phyloP scores from a whole-genome alignment of 345 rosid genomes.

The Murraya paniculata region DNA sequence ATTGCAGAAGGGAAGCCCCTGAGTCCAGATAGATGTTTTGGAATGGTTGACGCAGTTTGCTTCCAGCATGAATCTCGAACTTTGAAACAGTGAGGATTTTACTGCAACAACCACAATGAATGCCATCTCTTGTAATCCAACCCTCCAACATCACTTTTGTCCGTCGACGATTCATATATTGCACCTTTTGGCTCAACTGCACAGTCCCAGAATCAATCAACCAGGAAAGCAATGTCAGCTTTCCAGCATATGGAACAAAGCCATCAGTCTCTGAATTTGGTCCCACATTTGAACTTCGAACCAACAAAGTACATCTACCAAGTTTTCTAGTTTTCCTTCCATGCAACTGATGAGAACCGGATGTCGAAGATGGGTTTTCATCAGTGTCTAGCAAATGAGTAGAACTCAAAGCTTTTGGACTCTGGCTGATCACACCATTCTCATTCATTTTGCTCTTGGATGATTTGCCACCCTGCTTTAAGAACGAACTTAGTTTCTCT shows the following conservation, averaged over 20 bases:
- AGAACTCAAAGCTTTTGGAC: conserved; percentile 37
- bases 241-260: conserved; percentile 75
- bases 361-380: conserved; percentile 37
- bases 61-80: conserved; percentile 94
- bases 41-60: conserved; percentile 72
- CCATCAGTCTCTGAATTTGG: conserved; percentile 54
- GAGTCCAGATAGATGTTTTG: conserved; percentile 79
- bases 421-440: conserved; percentile 30
- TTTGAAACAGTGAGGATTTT: conserved; percentile 64
- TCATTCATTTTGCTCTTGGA: conserved; percentile 43
- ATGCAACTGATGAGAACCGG: conserved; percentile 43
- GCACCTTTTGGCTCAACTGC: conserved; percentile 67
- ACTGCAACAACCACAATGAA: conserved; percentile 90
- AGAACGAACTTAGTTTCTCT: conserved; percentile 66
- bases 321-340: conserved; percentile 75
- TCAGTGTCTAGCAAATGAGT: conserved; percentile 22
- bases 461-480: conserved; percentile 51
- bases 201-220: conserved; percentile 76
- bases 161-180: conserved; percentile 59
- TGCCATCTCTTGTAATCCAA: conserved; percentile 76
- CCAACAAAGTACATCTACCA: conserved; percentile 80
- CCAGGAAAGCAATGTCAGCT: conserved; percentile 84
- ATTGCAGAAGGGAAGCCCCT: conserved; percentile 79
- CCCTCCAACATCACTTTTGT: conserved; percentile 66
- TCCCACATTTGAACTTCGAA: conserved; percentile 62